phyloP scores from a whole-genome alignment of 306 rosid genomes.

The Rosa multiflora region DNA sequence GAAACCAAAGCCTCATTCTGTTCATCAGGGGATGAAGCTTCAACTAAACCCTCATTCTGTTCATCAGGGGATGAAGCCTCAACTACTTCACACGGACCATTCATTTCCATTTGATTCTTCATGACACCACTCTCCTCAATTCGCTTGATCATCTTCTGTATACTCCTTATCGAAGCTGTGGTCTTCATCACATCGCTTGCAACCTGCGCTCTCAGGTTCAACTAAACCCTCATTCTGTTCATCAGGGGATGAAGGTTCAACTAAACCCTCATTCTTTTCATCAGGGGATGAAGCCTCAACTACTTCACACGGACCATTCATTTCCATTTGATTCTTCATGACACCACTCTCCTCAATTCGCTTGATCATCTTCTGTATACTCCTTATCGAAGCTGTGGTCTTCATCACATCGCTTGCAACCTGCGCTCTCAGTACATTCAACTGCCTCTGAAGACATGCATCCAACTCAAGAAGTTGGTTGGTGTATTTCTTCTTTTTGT shows the following conservation, averaged over 20 bases:
- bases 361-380: neutral
- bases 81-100: no score
- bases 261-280: no score
- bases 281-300: no score
- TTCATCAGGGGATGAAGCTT: no score
- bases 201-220: constrained; percentile 15
- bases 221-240: no score
- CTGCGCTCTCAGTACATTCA: constrained; percentile 21
- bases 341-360: neutral
- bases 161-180: neutral
- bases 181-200: constrained; percentile 15
- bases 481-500: neutral
- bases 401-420: constrained; percentile 15
- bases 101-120: no score
- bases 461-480: constrained; percentile 33
- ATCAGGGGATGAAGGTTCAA: no score
- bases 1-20: no score
- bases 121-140: neutral
- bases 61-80: no score
- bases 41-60: no score
- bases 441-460: neutral
- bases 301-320: no score
- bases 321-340: no score
- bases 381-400: neutral
- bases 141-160: neutral